Evolutionary conservation across 2,329 filamentous ascomycete genomes (phyloP).

Genomic region (Nothomitra cinnamomea): DNA sequence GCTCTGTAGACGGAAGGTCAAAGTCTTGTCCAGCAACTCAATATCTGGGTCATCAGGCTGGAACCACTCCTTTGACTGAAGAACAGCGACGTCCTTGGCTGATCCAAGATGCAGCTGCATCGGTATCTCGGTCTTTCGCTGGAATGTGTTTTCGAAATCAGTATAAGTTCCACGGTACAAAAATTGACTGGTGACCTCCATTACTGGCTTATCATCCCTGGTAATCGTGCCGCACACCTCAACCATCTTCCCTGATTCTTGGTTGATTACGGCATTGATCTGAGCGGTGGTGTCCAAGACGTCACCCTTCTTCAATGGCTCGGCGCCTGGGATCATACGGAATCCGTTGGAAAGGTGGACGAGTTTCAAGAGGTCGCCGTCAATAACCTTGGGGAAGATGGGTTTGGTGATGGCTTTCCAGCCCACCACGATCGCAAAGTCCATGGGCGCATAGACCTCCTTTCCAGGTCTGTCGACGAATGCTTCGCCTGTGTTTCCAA

Average conservation of each 20-base stretch:
- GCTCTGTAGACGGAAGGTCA: constrained; percentile 90
- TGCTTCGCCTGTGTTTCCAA: constrained; percentile 92
- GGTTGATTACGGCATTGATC: constrained; percentile 95
- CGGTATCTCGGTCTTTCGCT: constrained; percentile 87
- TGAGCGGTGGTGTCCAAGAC: constrained; percentile 83
- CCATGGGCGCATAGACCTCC: constrained; percentile 90
- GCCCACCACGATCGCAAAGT: constrained; percentile 93
- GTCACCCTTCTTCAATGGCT: constrained; percentile 91
- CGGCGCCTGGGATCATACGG: constrained; percentile 91
- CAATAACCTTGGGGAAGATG: constrained; percentile 92
- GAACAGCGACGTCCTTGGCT: constrained; percentile 79
- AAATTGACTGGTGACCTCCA: constrained; percentile 98
- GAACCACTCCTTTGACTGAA: constrained; percentile 98
- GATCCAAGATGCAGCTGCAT: constrained; percentile 83
- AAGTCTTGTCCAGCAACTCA: constrained; percentile 77
- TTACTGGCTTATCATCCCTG: constrained; percentile 67
- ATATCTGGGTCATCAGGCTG: constrained; percentile 68
- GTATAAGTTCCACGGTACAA: constrained; percentile 84
- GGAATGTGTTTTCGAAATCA: constrained; percentile 96
- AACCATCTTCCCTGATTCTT: constrained; percentile 98
- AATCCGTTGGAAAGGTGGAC: constrained; percentile 96
- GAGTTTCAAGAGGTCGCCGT: constrained; percentile 87
- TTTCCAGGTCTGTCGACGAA: constrained; percentile 94
- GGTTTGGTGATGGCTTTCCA: constrained; percentile 99
- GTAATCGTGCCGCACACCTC: constrained; percentile 97